phyloP scores from a whole-genome alignment of 1,284 basidiomycete genomes.

The Apiotrichum sp. region DNA sequence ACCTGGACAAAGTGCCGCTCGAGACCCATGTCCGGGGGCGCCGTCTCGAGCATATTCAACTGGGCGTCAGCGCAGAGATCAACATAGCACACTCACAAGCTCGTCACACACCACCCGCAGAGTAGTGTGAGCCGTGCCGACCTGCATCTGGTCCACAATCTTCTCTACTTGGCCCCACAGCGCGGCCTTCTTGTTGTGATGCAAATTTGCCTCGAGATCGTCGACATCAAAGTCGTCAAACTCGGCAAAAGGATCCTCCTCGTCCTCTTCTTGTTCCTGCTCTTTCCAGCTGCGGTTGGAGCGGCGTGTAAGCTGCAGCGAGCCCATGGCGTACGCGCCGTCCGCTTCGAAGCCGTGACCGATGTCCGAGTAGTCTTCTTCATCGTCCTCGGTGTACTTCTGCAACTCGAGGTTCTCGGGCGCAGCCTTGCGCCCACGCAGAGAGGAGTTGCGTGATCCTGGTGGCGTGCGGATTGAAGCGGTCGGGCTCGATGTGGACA shows the following conservation, averaged over 20 bases:
- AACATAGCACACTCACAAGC: constrained; percentile 54
- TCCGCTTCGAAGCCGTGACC: constrained; percentile 48
- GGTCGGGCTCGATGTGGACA: constrained; percentile 4
- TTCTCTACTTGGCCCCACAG: constrained; percentile 72
- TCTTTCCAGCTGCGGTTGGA: constrained; percentile 78
- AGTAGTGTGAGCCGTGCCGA: constrained; percentile 46
- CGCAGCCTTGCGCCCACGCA: constrained; percentile 21
- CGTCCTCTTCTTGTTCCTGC: constrained; percentile 79
- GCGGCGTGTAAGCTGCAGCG: constrained; percentile 61
- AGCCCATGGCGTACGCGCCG: constrained; percentile 16
- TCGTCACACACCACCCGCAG: constrained; percentile 61
- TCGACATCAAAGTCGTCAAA: constrained; percentile 77
- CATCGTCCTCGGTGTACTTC: constrained; percentile 76
- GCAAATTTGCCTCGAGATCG: constrained; percentile 78
- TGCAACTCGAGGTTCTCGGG: constrained; percentile 50
- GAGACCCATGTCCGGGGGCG: constrained; percentile 64
- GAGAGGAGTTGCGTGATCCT: constrained; percentile 32
- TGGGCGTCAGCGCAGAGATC: background rate
- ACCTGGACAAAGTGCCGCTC: constrained; percentile 79
- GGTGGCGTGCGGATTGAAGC: constrained; percentile 27
- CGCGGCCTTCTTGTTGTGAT: constrained; percentile 83
- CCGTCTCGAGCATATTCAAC: constrained; percentile 59
- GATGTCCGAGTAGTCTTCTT: constrained; percentile 80
- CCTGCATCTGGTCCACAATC: constrained; percentile 77
- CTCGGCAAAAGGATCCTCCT: constrained; percentile 92